Base-by-base conservation (phyloP, 2,329 filamentous ascomycete species). In the Triangularia verruculosa region DNA sequence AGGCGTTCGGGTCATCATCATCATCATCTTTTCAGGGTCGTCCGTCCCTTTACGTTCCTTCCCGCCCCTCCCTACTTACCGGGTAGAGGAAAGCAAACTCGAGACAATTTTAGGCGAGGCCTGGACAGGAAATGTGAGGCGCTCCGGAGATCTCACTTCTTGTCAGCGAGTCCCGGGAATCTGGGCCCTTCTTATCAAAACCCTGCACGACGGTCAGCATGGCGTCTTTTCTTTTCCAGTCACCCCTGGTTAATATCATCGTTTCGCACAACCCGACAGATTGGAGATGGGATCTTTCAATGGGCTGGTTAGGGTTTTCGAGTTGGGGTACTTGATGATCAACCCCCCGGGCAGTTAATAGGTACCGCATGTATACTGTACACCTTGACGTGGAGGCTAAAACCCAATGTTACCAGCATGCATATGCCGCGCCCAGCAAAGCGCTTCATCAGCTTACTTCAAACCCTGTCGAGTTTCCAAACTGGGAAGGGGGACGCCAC, bases 161-260 rank as follows among this genome's bases (percentile, higher is more conserved):
- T 20, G 17, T 53, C 47, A 22, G 12, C 47, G 5, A 22, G n/a
- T 64, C 57, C 65, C 64, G 64, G 61, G 64, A 57, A 66, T 64
- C 62, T 66, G 60, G 65, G 24, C 61, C 43, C 13, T n/a, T 20
- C 30, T 20, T 22, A 43, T 24, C 13, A 12, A n/a, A 8, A 30
- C 30, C 52, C 27, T 53, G 55, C 51, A 52, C n/a, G 17, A 13
- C 20, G 11, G 22, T 15, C 51, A 27, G 20, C 51, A 62, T 54
- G 43, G 43, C n/a, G 20, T 17, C 20, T 28, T 55, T 55, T 43
- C 27, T 30, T 47, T 56, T 59, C 32, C 17, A n/a, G 27, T 54
- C 22, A 54, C 15, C 39, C 39, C 1, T 2, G n/a, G 12, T 39
- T 47, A 8, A 39, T 47, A 53, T 54, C 43, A 52, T 52, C 47